A percentile compares a stretch with the other conserved stretches of the same genome.
phyloP scores from a whole-genome alignment of 2,329 filamentous ascomycete species.

The Coleophoma cylindrospora region DNA sequence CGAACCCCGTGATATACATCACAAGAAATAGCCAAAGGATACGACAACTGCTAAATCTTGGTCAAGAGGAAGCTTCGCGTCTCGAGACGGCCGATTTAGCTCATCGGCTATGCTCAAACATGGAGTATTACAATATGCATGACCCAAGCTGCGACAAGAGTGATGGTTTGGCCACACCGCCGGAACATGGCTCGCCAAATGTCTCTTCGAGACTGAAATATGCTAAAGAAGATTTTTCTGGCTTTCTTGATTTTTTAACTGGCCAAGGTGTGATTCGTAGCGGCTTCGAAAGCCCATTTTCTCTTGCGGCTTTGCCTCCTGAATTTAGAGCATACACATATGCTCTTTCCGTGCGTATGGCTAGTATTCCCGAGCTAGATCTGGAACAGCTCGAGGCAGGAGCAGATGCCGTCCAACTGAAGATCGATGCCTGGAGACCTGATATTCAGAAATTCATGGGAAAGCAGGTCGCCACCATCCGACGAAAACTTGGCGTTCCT shows the following conservation, averaged over 20 bases:
- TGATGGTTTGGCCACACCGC: constrained; percentile 27
- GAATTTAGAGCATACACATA: constrained; percentile 61
- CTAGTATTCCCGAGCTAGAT: constrained; percentile 47
- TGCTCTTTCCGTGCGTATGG: constrained; percentile 57
- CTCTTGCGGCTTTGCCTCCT: constrained; percentile 51
- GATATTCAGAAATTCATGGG: constrained; percentile 44
- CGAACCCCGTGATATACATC: constrained; percentile 67
- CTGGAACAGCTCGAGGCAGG: constrained; percentile 50
- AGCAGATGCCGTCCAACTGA: constrained; percentile 55
- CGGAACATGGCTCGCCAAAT: constrained; percentile 37
- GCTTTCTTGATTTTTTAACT: constrained; percentile 52
- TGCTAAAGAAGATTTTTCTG: constrained; percentile 54
- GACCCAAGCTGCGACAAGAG: constrained; percentile 29
- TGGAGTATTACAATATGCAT: constrained; percentile 59
- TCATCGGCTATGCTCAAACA: constrained; percentile 49
- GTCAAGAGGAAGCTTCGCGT: constrained; percentile 34
- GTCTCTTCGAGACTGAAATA: constrained; percentile 43
- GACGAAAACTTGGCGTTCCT: constrained; percentile 49
- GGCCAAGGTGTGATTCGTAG: constrained; percentile 45
- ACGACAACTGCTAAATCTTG: constrained; percentile 38
- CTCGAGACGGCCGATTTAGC: constrained; percentile 37
- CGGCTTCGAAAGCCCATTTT: constrained; percentile 55
- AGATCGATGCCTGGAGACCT: constrained; percentile 51
- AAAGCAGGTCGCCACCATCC: constrained; percentile 50
- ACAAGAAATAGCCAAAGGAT: constrained; percentile 61